These are phyloP conservation scores for Musa beccarii DNA, from an alignment of 176 grass and related monocot genomes.

Conservation along the genomic window DNA sequence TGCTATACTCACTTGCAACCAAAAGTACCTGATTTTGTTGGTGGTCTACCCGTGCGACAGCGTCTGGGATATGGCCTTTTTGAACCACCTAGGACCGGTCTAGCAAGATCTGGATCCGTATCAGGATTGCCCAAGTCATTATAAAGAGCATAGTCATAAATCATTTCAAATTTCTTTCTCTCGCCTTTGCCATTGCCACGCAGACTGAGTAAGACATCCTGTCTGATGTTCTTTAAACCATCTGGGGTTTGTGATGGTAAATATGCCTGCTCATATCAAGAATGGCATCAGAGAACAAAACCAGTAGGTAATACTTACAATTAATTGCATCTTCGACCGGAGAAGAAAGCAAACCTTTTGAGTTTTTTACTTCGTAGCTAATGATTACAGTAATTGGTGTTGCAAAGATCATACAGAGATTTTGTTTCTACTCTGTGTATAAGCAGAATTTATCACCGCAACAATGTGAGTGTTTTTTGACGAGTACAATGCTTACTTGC, in stretches of 20 bases:
- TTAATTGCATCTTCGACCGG: neutral
- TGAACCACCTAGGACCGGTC: slow-evolving; percentile 28
- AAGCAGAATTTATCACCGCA: neutral
- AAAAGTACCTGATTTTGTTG: slow-evolving; percentile 37
- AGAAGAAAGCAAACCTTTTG: neutral
- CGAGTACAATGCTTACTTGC: neutral
- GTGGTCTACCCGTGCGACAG: slow-evolving; percentile 35
- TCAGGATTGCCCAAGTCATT: slow-evolving; percentile 51
- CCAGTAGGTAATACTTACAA: neutral
- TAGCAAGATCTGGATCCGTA: slow-evolving; percentile 35
- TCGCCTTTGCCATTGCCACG: slow-evolving; percentile 40
- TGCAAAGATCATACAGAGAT: neutral
- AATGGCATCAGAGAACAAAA: neutral
- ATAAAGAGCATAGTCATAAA: slow-evolving; percentile 45
- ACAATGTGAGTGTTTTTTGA: neutral
- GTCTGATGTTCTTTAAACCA: slow-evolving; percentile 30
- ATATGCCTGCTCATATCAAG: slow-evolving; percentile 28
- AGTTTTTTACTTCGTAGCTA: no score
- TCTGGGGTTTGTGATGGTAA: slow-evolving; percentile 43
- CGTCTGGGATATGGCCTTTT: slow-evolving; percentile 45
- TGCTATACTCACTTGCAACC: neutral
- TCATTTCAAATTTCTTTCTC: slow-evolving; percentile 36
- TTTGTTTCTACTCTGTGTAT: neutral
- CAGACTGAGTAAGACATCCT: slow-evolving; percentile 19
- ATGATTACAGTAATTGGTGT: no score